Conservation (phyloP, 139 green algal species). For the Chlorella sorokiniana region DNA sequence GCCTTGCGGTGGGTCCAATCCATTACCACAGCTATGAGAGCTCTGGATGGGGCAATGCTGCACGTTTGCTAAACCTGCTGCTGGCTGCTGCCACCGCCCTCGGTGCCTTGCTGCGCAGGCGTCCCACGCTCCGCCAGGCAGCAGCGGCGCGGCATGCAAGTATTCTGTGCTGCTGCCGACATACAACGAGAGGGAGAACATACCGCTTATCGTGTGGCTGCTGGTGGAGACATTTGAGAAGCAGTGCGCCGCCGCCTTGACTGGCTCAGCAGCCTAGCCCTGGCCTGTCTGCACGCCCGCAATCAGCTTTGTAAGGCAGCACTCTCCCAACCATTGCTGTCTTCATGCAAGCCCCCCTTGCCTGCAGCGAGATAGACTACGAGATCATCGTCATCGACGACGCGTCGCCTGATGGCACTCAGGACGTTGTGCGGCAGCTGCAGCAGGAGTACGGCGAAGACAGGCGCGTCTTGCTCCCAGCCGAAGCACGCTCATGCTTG, state of each 20-base stretch:
- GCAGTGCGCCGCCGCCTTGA: conserved; percentile 31
- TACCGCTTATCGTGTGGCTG: conserved; percentile 82
- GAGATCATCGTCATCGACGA: conserved; percentile 97
- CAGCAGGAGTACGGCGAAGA: conserved; percentile 70
- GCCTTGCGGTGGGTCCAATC: too few relatives aligned
- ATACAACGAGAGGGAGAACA: conserved; percentile 96
- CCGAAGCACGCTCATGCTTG: neutral
- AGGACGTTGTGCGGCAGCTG: conserved; percentile 72
- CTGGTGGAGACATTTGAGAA: conserved; percentile 77
- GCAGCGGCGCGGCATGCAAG: neutral
- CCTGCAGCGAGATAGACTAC: conserved; percentile 61
- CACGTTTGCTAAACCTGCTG: too few relatives aligned
- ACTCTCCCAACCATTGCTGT: neutral
- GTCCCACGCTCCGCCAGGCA: neutral
- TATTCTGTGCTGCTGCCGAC: conserved; percentile 95
- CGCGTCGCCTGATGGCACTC: conserved; percentile 91
- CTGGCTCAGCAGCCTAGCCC: too few relatives aligned
- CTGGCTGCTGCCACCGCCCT: too few relatives aligned
- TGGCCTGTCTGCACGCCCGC: too few relatives aligned
- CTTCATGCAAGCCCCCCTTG: neutral
- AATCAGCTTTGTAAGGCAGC: too few relatives aligned
- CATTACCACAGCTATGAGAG: too few relatives aligned
- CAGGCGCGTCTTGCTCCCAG: conserved; percentile 47
- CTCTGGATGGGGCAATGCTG: too few relatives aligned
- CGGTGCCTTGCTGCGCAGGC: neutral